Evolutionary conservation across 225 moss, liverwort and hornwort species (phyloP).

Genomic region (Antitrichia curtipendula): DNA sequence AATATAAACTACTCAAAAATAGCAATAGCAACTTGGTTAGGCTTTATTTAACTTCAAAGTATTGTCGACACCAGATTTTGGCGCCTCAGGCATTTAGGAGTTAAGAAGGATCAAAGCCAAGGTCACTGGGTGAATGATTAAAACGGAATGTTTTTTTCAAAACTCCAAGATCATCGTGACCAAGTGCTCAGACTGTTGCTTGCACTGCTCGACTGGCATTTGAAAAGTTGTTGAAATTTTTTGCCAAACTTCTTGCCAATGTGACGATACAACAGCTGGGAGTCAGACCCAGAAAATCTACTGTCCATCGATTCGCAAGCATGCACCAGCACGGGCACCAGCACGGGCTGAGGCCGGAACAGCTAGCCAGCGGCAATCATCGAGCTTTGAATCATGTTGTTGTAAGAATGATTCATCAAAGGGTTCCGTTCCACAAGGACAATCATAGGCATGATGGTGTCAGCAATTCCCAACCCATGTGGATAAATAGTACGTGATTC

Average conservation of each 20-base stretch:
- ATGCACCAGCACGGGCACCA: not conserved
- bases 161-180: too few species aligned
- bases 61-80: too few species aligned
- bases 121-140: not conserved
- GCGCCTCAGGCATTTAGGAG: too few species aligned
- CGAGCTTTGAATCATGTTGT: not conserved
- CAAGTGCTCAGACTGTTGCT: too few species aligned
- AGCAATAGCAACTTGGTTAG: too few species aligned
- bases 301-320: not conserved
- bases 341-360: not conserved
- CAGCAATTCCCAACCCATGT: not conserved
- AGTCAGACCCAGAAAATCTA: not conserved
- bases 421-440: not conserved
- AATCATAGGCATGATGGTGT: not conserved
- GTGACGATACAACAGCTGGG: not conserved
- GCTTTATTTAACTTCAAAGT: too few species aligned
- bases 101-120: not conserved
- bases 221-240: not conserved
- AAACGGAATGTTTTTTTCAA: too few species aligned
- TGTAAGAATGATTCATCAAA: not conserved
- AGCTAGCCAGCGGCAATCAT: not conserved
- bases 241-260: not conserved
- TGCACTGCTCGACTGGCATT: too few species aligned
- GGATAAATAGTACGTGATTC: not conserved
- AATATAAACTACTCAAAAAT: too few species aligned